A percentile compares a stretch with the other conserved stretches of the same genome.
Conservation (phyloP, 257 asterid species). For the Solanum acaule region DNA sequence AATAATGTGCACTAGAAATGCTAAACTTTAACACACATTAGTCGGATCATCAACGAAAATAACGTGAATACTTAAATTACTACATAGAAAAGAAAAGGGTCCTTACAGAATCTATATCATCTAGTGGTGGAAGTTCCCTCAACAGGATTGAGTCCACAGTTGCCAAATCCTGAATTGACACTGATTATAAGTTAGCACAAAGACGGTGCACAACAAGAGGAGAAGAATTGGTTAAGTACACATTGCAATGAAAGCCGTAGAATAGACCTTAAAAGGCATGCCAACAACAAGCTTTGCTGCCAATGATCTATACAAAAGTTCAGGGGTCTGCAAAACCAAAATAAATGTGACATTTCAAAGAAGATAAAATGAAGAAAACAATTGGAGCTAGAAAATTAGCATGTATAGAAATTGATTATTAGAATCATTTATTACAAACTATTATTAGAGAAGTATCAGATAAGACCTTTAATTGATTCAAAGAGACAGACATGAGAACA, state of each 20-base stretch:
- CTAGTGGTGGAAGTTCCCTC: slow-evolving; percentile 83
- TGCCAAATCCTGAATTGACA: slow-evolving; percentile 67
- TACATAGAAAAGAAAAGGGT: neutral
- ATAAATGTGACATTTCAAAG: neutral
- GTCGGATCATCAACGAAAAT: neutral
- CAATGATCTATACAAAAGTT: slow-evolving; percentile 70
- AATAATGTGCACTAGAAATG: neutral
- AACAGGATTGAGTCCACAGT: slow-evolving; percentile 92
- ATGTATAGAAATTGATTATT: neutral
- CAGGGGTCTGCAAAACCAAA: slow-evolving; percentile 58
- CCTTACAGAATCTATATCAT: slow-evolving; percentile 84
- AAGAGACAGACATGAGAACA: slow-evolving; percentile 84
- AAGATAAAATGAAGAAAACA: neutral
- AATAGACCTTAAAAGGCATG: slow-evolving; percentile 89
- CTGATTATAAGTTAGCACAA: slow-evolving; percentile 1
- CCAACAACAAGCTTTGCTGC: slow-evolving; percentile 89
- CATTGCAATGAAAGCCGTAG: neutral
- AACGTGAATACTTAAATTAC: neutral
- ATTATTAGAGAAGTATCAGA: neutral
- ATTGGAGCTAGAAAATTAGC: neutral
- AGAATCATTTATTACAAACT: neutral
- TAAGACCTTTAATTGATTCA: slow-evolving; percentile 87
- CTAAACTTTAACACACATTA: neutral
- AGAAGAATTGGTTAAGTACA: slow-evolving; percentile 3
- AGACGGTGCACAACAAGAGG: neutral